These are phyloP conservation scores for Saturnispora sekii DNA, from an alignment of 805 yeast species.

Conservation along the genomic window DNA sequence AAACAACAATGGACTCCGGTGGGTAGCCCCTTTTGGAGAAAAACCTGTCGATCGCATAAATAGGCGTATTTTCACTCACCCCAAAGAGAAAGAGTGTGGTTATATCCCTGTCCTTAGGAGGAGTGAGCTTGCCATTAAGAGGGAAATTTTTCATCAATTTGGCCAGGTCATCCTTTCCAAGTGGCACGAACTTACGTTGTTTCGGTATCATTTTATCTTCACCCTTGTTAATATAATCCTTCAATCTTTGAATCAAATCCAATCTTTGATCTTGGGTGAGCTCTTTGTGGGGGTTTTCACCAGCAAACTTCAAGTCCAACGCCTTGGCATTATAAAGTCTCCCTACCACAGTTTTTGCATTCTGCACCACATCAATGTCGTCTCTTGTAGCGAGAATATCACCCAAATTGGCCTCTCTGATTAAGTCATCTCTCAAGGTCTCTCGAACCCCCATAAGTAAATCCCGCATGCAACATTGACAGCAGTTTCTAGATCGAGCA, in stretches of 20 bases:
- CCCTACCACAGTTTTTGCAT: conserved; percentile 34
- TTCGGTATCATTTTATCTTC: background rate
- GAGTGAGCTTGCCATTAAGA: conserved; percentile 44
- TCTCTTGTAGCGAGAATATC: conserved; percentile 13
- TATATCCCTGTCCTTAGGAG: conserved; percentile 32
- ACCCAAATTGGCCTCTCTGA: conserved; percentile 52
- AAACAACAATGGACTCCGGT: conserved; percentile 38
- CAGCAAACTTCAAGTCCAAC: conserved; percentile 24
- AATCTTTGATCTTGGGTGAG: conserved; percentile 8
- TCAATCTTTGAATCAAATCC: conserved; percentile 9
- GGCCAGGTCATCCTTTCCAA: conserved; percentile 36
- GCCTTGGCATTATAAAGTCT: conserved; percentile 48
- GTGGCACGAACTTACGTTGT: conserved; percentile 2
- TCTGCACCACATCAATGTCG: conserved; percentile 32
- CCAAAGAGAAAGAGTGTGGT: conserved; percentile 70
- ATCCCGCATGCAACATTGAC: conserved; percentile 84
- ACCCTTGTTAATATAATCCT: conserved; percentile 1
- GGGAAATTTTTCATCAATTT: conserved; percentile 56
- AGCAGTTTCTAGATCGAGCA: conserved; percentile 68
- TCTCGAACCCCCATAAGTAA: conserved; percentile 73
- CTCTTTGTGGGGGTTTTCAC: conserved; percentile 12
- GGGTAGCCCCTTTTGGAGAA: background rate
- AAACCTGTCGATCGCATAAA: conserved; percentile 30
- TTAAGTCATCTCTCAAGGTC: conserved; percentile 67
- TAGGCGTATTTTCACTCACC: conserved; percentile 55